These are phyloP conservation scores for Oidiodendron maius DNA, from an alignment of 495 filamentous ascomycete species.

Conservation along the genomic window DNA sequence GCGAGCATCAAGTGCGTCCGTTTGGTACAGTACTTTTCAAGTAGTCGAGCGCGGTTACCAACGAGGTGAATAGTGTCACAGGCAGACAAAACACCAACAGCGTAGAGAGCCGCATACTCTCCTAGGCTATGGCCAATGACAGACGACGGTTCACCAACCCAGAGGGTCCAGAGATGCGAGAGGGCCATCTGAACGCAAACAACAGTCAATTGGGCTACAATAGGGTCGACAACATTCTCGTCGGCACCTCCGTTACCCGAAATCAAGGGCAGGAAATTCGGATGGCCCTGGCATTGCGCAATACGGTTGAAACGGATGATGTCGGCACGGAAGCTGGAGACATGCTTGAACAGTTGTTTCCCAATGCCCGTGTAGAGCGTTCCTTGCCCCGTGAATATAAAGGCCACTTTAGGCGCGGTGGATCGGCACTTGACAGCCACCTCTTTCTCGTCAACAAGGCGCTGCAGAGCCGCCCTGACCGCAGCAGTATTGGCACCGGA, in stretches of 20 bases:
- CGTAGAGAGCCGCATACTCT: slow-evolving; percentile 82
- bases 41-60: slow-evolving; percentile 66
- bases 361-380: slow-evolving; percentile 61
- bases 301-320: slow-evolving; percentile 67
- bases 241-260: slow-evolving; percentile 47
- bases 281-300: slow-evolving; percentile 60
- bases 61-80: slow-evolving; percentile 77
- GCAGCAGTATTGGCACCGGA: slow-evolving; percentile 24
- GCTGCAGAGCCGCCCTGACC: background rate
- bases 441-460: background rate
- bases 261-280: slow-evolving; percentile 59
- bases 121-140: slow-evolving; percentile 86
- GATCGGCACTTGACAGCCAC: too few relatives aligned
- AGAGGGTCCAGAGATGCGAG: slow-evolving; percentile 68
- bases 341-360: slow-evolving; percentile 57
- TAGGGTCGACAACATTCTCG: slow-evolving; percentile 43
- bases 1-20: slow-evolving; percentile 69
- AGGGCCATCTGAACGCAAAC: slow-evolving; percentile 80
- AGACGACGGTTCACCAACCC: slow-evolving; percentile 66
- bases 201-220: slow-evolving; percentile 70
- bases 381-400: slow-evolving; percentile 68
- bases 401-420: slow-evolving; percentile 33
- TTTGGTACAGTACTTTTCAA: slow-evolving; percentile 62
- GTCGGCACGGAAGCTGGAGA: slow-evolving; percentile 58
- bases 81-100: slow-evolving; percentile 71